Evolutionary conservation across 306 rosid genomes (phyloP), one percentile per base, ranked within the genome.

Genomic region (Arachis hypogaea): DNA sequence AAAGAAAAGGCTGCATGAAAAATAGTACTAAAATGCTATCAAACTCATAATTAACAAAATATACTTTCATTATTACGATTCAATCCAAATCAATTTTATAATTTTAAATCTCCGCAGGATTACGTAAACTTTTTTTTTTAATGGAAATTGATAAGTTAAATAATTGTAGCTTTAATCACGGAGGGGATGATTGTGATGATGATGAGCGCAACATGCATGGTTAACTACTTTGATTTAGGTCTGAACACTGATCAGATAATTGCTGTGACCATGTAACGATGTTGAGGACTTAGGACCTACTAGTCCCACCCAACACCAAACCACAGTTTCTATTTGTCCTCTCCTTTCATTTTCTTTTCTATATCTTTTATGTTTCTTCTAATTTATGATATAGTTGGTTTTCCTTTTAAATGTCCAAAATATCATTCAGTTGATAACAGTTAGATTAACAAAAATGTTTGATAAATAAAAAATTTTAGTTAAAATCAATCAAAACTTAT

Each of bases 131-230:
- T 33, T 30, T n/a, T 0, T 33, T 33, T 33, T 33, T 33, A 1
- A 33, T 33, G 38, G 38, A 33, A 60, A 63, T 16, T 36, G 52
- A 49, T 11, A 41, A 55, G 11, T 22, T 18, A 29, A 28, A 52
- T 51, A 55, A 43, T 66, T 73, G 66, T 54, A 33, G 86, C 83
- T 83, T 76, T 59, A 82, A 75, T 85, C 82, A 61, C 75, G 87
- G 80, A 66, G 42, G 56, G 3, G 75, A 74, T 76, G 81, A 80
- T 78, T 74, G 40, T 75, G 87, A 81, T 66, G 67, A 84, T 82
- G 80, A 85, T 75, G 64, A 67, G 62, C 62, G 42, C 65, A 75
- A 79, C 75, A 16, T 75, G 81, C 72, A 16, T 75, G 81, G 78
- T 33, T 33, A 33, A 33, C 67, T 50, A 41, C 71, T 67, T 66